Base-by-base conservation (phyloP, 148 eudicot species). In the Nepenthes mirabilis region DNA sequence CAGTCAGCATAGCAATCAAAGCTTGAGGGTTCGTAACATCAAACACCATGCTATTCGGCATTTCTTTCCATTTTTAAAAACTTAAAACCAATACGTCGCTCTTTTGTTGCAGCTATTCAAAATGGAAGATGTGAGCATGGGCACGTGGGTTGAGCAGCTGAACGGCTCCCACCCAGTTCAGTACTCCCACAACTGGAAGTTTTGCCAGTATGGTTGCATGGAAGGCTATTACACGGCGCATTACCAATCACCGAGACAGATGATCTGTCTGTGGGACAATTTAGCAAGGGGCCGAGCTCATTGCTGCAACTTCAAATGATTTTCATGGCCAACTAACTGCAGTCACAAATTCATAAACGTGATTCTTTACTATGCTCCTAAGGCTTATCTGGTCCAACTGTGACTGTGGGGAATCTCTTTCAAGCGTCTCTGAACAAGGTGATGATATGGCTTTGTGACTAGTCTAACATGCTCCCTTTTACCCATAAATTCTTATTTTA, bases 41-140 rank as follows among this genome's bases (percentile, higher is more conserved):
- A 14, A 58, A 65, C 68, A 32, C 57, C 11, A 35, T 32, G 1
- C 10, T 13, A 36, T 36, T 11, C 36, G 4, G 14, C 59, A 7
- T 58, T 34, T 1, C 36, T 2, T 1, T 47, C 14, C 10, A 2
- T 3, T 49, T 11, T 11, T 11, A 0, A 45, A 1, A 10, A 49
- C 10, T 12, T 10, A 49, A n/a, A 49, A n/a, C 52, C 2, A 49
- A 49, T n/a, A 0, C 11, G 13, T 49, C 52, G 2, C 11, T 49
- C 52, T 49, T 6, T 11, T 6, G 1, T 52, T 56, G 73, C 86
- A 91, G 98, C 69, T 91, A 52, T 91, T 91, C 75, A 91, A 91
- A 76, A 91, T 91, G 98, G 98, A 91, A 77, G 98, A 91, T 62
- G 98, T 91, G 73, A 91, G 98, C 84, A 88, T 91, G 98, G 98